These are phyloP conservation scores for Clarireedia hainanense DNA, from an alignment of 2,329 filamentous ascomycete genomes.

Conservation along the genomic window DNA sequence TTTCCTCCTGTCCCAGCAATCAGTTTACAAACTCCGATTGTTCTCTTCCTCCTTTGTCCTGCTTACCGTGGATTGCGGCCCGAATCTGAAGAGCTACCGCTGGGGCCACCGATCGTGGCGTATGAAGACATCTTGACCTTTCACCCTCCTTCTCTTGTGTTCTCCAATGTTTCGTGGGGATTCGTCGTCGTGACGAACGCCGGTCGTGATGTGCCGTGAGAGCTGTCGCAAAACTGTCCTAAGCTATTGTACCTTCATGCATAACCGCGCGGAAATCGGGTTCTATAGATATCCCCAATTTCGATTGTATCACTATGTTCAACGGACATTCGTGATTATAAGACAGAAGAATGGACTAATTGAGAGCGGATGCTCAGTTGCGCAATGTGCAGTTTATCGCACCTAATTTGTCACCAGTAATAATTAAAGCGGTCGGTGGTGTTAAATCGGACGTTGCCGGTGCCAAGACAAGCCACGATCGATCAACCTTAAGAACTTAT, in stretches of 20 bases:
- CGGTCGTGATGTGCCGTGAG: background rate
- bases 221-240: constrained; percentile 1
- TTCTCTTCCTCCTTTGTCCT: background rate
- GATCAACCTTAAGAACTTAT: background rate
- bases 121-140: constrained; percentile 23
- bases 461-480: background rate
- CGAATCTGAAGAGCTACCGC: constrained; percentile 21
- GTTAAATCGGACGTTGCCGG: too few species aligned
- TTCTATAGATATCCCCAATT: too few species aligned
- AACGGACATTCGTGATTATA: background rate
- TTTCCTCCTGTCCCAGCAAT: constrained; percentile 17
- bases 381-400: background rate
- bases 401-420: background rate
- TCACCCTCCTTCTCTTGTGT: background rate
- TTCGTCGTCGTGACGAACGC: background rate
- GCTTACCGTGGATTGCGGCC: constrained; percentile 21
- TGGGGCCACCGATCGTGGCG: constrained; percentile 19
- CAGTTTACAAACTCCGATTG: background rate
- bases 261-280: too few species aligned
- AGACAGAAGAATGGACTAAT: background rate
- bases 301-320: too few species aligned
- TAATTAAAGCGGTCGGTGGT: background rate
- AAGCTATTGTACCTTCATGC: background rate
- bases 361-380: background rate
- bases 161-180: background rate